Conservation (phyloP, 2,329 filamentous ascomycete species). For the Aspergillus fischeri region DNA sequence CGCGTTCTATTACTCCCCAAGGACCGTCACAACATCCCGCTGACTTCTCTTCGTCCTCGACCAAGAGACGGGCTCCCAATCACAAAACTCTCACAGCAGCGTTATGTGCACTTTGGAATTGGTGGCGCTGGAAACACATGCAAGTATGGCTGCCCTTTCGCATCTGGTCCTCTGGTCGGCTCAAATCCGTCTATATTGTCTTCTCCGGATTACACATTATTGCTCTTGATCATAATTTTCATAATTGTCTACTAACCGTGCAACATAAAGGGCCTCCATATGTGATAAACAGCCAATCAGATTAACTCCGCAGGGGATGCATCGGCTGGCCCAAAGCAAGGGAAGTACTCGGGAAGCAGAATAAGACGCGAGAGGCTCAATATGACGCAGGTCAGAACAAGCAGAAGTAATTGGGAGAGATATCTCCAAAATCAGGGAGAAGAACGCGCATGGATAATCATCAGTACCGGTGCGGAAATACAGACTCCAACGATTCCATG, state of each 20-base stretch:
- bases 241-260: neutral
- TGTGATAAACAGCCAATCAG: neutral
- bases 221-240: neutral
- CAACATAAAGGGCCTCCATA: neutral
- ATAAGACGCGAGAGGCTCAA: neutral
- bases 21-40: neutral
- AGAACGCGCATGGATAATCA: neutral
- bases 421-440: neutral
- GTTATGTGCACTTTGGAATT: conserved; percentile 6
- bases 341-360: neutral
- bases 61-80: neutral
- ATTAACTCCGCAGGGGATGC: neutral
- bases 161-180: neutral
- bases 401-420: neutral
- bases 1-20: conserved; percentile 3
- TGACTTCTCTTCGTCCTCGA: neutral
- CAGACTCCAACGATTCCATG: neutral
- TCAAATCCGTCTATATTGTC: neutral
- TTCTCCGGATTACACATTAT: neutral
- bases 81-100: neutral
- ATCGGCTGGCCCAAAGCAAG: neutral
- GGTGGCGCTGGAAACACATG: conserved; percentile 8
- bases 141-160: conserved; percentile 1
- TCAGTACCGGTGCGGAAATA: neutral
- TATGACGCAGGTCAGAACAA: neutral